Base-by-base conservation (phyloP, 2,329 filamentous ascomycete species). In the Penicillium palitans region DNA sequence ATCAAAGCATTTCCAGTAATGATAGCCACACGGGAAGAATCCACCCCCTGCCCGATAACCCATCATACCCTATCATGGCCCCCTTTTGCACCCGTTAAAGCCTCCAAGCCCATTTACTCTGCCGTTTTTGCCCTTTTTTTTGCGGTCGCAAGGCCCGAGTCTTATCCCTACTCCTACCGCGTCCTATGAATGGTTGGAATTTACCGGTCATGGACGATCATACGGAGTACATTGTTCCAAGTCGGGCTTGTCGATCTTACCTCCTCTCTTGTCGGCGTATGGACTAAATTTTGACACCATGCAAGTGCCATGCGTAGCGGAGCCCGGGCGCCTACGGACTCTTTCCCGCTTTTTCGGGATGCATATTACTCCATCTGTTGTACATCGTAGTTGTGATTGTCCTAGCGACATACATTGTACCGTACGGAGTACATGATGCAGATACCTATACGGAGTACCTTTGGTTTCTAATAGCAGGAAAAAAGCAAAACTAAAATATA, bases 1-100 rank as follows among this genome's bases (percentile, higher is more conserved):
- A 47, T 60, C 58, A 55, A 63, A 61, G 39, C 62, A 61, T 61
- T 66, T 66, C 50, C 40, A 64, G 65, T 64, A 66, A 62, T 67
- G 65, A 67, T 67, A 64, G 57, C 55, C 59, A 59, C 49, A 58
- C 55, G 48, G 40, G 44, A 13, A 19, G 15, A 61, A 57, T 61
- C 62, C 63, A 65, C 61, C 46, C 40, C 48, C 48, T 37, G 12
- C 52, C 48, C 39, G 39, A 40, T 35, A 48, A 49, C 59, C 48
- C 61, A 66, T 60, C 37, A 46, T 39, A 59, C 39, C 54, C 57
- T 59, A 37, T 55, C 52, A 51, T 46, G 17, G 37, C 62, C 64
- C 62, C 54, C 25, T 66, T 65, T 62, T 44, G 6, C 47, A 58
- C 57, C 58, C 58, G 61, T 64, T 58, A 51, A 42, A 56, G 57